phyloP scores from a whole-genome alignment of 345 rosid genomes.

The Citrus cavaleriei region DNA sequence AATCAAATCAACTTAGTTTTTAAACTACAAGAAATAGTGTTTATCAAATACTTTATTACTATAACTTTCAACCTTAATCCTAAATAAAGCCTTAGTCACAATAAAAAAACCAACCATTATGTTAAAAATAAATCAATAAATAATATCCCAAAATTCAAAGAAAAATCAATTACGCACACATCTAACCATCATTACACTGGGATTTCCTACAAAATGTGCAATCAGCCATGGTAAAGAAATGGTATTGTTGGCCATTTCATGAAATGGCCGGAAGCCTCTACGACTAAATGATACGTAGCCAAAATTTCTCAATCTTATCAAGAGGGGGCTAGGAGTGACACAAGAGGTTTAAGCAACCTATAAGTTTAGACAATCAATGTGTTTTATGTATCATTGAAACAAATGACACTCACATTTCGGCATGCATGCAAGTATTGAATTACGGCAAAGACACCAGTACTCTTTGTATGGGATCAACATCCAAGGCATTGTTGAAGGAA shows the following conservation, averaged over 20 bases:
- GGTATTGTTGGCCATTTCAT: background rate
- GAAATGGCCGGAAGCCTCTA: background rate
- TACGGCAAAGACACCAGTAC: conserved; percentile 62
- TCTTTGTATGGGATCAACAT: conserved; percentile 49
- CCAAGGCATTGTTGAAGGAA: conserved; percentile 67
- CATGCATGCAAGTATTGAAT: conserved; percentile 45
- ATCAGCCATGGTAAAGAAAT: background rate
- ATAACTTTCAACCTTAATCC: no score
- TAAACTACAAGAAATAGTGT: no score
- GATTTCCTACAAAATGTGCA: background rate
- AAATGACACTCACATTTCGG: background rate
- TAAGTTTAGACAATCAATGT: background rate
- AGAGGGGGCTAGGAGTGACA: background rate
- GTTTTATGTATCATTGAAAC: background rate
- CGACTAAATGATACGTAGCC: background rate
- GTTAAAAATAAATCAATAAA: background rate
- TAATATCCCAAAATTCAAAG: no score
- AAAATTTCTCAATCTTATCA: background rate
- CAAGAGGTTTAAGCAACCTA: background rate
- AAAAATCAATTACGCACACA: background rate
- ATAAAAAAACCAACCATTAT: background rate
- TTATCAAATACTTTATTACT: no score
- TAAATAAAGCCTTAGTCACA: no score
- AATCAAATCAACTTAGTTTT: no score
- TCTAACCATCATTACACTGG: background rate